These are phyloP conservation scores for Blumeria graminis DNA, from an alignment of 2,329 filamentous ascomycete genomes.

Conservation along the genomic window DNA sequence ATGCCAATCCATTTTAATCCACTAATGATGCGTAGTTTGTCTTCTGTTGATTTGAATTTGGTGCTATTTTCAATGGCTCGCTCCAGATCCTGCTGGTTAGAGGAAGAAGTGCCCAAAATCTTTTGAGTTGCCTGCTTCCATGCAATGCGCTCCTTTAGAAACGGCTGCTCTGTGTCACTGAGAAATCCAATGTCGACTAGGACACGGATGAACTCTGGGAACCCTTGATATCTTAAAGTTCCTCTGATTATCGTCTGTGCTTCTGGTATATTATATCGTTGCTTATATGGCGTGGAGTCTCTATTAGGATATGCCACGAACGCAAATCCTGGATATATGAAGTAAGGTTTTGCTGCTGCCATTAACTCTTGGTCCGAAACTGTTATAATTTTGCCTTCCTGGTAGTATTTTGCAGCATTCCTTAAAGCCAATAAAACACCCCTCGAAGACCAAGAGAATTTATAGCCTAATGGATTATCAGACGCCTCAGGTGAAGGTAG, in stretches of 20 bases:
- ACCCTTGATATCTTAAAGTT: slow-evolving; percentile 68
- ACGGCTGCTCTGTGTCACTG: slow-evolving; percentile 38
- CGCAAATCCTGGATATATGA: slow-evolving; percentile 68
- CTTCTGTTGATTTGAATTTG: slow-evolving; percentile 40
- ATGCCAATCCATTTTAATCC: slow-evolving; percentile 51
- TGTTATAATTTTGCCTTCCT: slow-evolving; percentile 52
- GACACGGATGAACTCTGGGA: slow-evolving; percentile 71
- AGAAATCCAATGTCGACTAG: slow-evolving; percentile 84
- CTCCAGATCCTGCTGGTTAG: slow-evolving; percentile 42
- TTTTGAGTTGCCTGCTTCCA: slow-evolving; percentile 74
- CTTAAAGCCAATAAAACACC: slow-evolving; percentile 71
- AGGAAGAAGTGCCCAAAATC: slow-evolving; percentile 45
- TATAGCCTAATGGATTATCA: slow-evolving; percentile 81
- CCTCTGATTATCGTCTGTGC: slow-evolving; percentile 67
- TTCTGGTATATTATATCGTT: slow-evolving; percentile 82
- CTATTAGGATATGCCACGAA: slow-evolving; percentile 89
- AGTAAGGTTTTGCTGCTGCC: slow-evolving; percentile 70
- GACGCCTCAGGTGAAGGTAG: slow-evolving; percentile 48
- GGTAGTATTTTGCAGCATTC: slow-evolving; percentile 64
- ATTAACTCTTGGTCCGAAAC: slow-evolving; percentile 50
- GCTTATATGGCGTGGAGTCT: slow-evolving; percentile 66
- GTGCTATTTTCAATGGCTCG: slow-evolving; percentile 54
- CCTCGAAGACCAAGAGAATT: slow-evolving; percentile 42
- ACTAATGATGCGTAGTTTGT: slow-evolving; percentile 43
- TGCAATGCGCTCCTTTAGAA: slow-evolving; percentile 39